Conservation (phyloP, 2,329 filamentous ascomycete genomes). For the Calonectria hawksworthii region DNA sequence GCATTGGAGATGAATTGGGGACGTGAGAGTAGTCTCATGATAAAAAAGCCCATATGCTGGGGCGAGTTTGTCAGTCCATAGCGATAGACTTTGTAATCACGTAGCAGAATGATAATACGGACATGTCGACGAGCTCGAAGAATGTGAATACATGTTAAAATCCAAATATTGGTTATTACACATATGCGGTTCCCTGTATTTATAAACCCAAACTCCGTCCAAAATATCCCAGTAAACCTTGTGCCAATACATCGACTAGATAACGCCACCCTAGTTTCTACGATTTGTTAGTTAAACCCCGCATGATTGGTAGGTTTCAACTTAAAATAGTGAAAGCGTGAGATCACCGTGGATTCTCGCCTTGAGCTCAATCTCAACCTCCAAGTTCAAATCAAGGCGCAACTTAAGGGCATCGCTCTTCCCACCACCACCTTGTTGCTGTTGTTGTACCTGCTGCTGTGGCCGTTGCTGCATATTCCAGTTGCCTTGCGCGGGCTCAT, state of each 20-base stretch:
- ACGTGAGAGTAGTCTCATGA: not conserved
- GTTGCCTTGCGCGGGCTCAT: conserved; percentile 35
- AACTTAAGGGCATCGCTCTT: conserved; percentile 67
- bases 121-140: not conserved
- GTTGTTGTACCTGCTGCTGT: conserved; percentile 34
- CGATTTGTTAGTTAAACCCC: not conserved
- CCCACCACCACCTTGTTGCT: conserved; percentile 32
- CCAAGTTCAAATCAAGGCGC: conserved; percentile 83
- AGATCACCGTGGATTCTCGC: conserved; percentile 88
- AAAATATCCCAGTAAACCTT: not conserved
- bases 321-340: conserved; percentile 77
- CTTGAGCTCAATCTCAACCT: conserved; percentile 88
- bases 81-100: not conserved
- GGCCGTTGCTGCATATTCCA: conserved; percentile 35
- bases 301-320: conserved; percentile 28
- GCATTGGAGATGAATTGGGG: not conserved
- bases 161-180: not conserved
- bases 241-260: not conserved
- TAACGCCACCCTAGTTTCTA: not conserved
- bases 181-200: not conserved
- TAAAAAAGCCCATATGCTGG: not conserved
- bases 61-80: not conserved
- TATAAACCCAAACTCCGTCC: not conserved
- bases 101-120: not conserved
- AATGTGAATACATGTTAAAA: not conserved